These are phyloP conservation scores for Acacia confusa DNA, from an alignment of 306 rosid genomes.

Conservation along the genomic window DNA sequence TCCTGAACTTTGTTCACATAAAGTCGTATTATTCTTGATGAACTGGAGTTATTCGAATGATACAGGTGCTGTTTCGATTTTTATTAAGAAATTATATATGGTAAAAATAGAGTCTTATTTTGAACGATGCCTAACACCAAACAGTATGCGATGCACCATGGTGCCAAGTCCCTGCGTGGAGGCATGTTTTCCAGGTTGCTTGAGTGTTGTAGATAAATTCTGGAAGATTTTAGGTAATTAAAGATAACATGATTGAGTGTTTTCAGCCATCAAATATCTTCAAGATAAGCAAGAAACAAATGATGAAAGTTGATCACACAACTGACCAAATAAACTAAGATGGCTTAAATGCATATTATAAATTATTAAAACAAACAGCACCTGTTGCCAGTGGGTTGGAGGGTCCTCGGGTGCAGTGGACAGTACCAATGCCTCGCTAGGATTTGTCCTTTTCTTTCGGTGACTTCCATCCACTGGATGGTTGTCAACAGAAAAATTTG, in stretches of 20 bases:
- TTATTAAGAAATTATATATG: neutral
- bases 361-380: slow-evolving; percentile 28
- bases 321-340: slow-evolving; percentile 6
- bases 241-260: neutral
- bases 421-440: slow-evolving; percentile 70
- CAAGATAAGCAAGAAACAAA: neutral
- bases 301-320: neutral
- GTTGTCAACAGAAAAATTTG: slow-evolving; percentile 43
- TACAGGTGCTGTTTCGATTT: neutral
- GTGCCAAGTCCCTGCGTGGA: neutral
- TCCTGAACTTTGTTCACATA: neutral
- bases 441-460: slow-evolving; percentile 77
- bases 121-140: neutral
- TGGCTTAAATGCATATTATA: slow-evolving; percentile 19
- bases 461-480: slow-evolving; percentile 63
- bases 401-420: slow-evolving; percentile 99
- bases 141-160: neutral
- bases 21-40: neutral
- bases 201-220: neutral
- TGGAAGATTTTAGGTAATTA: neutral
- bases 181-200: neutral
- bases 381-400: slow-evolving; percentile 99
- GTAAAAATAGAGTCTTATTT: neutral
- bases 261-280: neutral
- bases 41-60: neutral